Base-by-base conservation (phyloP, 208 protist genomes). In the Acanthamoeba divionensis region DNA sequence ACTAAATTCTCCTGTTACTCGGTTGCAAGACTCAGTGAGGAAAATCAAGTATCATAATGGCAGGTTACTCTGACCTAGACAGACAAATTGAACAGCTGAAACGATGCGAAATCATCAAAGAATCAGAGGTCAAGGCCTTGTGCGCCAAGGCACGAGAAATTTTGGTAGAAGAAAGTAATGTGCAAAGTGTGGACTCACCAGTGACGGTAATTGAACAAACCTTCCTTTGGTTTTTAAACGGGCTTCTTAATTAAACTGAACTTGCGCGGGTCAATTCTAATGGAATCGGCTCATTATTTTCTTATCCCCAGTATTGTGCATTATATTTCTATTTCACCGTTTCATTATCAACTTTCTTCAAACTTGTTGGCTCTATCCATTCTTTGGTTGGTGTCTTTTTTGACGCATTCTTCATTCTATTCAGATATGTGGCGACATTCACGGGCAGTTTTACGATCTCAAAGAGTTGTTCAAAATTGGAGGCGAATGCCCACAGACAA, bases 351-450 rank as follows among this genome's bases (percentile, higher is more conserved):
- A n/a, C n/a, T n/a, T n/a, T n/a, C n/a, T n/a, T n/a, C n/a, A n/a
- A n/a, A n/a, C n/a, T n/a, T n/a, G n/a, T n/a, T n/a, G n/a, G n/a
- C n/a, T n/a, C n/a, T n/a, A n/a, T n/a, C n/a, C n/a, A n/a, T n/a
- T n/a, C n/a, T n/a, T n/a, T n/a, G n/a, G n/a, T n/a, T n/a, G n/a
- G n/a, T n/a, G n/a, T n/a, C n/a, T n/a, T n/a, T n/a, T n/a, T n/a
- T n/a, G n/a, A n/a, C n/a, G n/a, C n/a, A n/a, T n/a, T n/a, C n/a
- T n/a, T n/a, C n/a, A n/a, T n/a, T n/a, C n/a, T n/a, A n/a, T n/a
- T n/a, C n/a, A n/a, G n/a, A n/a, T n/a, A n/a, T 99, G 98, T 93
- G 99, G 99, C 24, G 99, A 99, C 93, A 98, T 99, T 66, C 99
- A 99, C 92, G 99, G 99, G 0, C 99, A 99, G 95, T 99, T 99